phyloP scores from a whole-genome alignment of 1,139 yeast genomes.

The Pichia sp. region DNA sequence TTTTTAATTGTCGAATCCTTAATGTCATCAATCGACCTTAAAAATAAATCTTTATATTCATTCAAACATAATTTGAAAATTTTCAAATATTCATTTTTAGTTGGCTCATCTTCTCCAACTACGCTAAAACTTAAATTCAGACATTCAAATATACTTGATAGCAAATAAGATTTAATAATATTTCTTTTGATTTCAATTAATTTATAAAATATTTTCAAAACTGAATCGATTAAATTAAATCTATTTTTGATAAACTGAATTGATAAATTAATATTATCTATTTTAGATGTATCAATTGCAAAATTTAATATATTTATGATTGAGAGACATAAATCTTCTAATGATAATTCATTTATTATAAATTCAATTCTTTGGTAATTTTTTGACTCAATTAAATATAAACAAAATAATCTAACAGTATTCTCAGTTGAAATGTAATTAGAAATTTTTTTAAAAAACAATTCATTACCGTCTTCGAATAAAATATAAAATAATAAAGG shows the following conservation, averaged over 20 bases:
- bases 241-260: conserved; percentile 27
- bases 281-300: conserved; percentile 24
- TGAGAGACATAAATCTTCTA: conserved; percentile 23
- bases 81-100: conserved; percentile 1
- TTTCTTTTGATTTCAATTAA: conserved; percentile 11
- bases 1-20: conserved; percentile 8
- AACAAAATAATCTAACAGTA: conserved; percentile 23
- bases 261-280: conserved; percentile 24
- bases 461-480: conserved; percentile 15
- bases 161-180: conserved; percentile 16
- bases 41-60: conserved; percentile 14
- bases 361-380: conserved; percentile 6
- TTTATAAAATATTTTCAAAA: conserved; percentile 16
- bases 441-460: conserved; percentile 11
- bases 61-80: conserved; percentile 10
- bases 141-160: conserved; percentile 21
- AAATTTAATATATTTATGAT: conserved; percentile 17
- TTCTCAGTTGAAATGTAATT: conserved; percentile 24
- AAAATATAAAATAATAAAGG: conserved; percentile 21
- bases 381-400: conserved; percentile 11
- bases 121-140: conserved; percentile 18
- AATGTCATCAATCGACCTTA: conserved; percentile 15
- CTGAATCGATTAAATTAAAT: conserved; percentile 17
- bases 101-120: conserved; percentile 5
- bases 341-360: conserved; percentile 13